phyloP scores from a whole-genome alignment of 208 protist species.

The Trypanosomatidae sp. region DNA sequence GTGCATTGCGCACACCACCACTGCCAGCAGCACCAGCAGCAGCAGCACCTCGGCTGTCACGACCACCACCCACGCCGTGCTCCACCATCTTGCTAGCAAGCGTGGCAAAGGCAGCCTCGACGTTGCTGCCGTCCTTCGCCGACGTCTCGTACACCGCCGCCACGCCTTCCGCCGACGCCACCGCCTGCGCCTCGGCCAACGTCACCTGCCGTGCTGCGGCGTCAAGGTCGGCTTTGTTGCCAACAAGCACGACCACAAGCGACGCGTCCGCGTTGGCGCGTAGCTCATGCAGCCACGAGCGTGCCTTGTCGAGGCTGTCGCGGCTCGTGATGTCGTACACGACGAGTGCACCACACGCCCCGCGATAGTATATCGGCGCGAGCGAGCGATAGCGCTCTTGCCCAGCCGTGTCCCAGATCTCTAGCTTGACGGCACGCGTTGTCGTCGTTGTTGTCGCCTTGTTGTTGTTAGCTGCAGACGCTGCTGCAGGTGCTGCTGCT shows the following conservation, averaged over 20 bases:
- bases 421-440: constrained; percentile 53
- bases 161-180: constrained; percentile 61
- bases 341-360: constrained; percentile 86
- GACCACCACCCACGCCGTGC: constrained; percentile 32
- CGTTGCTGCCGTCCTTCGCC: constrained; percentile 76
- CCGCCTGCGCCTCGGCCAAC: constrained; percentile 44
- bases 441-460: constrained; percentile 4
- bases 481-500: constrained; percentile 3
- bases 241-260: constrained; percentile 88
- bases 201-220: constrained; percentile 68
- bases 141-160: constrained; percentile 77
- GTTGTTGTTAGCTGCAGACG: constrained; percentile 1
- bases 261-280: constrained; percentile 79
- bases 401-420: constrained; percentile 89
- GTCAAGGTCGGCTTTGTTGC: constrained; percentile 95
- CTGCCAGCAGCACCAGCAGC: constrained; percentile 17
- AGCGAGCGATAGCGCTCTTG: constrained; percentile 88
- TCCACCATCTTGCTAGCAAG: constrained; percentile 90
- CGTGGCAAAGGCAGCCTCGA: constrained; percentile 76
- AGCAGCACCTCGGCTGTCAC: constrained; percentile 6
- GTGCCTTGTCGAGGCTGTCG: constrained; percentile 89
- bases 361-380: constrained; percentile 89
- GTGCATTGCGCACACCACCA: no score
- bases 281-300: constrained; percentile 96
- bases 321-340: constrained; percentile 97